phyloP scores from a whole-genome alignment of 352 stramenopile genomes.

The Phytophthora pistaciae region DNA sequence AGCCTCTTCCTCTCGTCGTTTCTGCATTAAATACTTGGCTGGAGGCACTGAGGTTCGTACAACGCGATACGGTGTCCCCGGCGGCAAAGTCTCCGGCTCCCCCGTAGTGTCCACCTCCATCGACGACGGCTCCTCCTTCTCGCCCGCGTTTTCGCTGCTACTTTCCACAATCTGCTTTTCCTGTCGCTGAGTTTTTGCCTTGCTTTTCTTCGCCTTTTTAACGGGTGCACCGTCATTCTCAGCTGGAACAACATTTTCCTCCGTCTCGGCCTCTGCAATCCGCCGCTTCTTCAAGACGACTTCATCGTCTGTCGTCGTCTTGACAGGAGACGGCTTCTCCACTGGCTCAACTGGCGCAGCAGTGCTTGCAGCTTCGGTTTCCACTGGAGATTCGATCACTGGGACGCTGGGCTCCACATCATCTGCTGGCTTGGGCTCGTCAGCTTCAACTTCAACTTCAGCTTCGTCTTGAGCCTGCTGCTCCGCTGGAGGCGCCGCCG shows the following conservation, averaged over 20 bases:
- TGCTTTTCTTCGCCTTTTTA: slow-evolving; percentile 30
- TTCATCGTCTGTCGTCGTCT: slow-evolving; percentile 8
- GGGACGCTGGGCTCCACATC: neutral
- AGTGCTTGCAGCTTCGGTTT: slow-evolving; percentile 19
- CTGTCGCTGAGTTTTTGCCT: slow-evolving; percentile 13
- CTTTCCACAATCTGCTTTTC: slow-evolving; percentile 1
- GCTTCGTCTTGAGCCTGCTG: neutral
- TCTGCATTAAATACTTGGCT: slow-evolving; percentile 60
- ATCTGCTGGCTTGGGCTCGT: slow-evolving; percentile 1
- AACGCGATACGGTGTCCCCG: slow-evolving; percentile 36
- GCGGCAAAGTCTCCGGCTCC: slow-evolving; percentile 7
- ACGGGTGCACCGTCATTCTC: slow-evolving; percentile 7
- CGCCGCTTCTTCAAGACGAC: slow-evolving; percentile 39
- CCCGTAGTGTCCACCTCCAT: neutral
- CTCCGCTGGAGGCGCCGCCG: neutral
- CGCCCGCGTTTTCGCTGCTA: neutral
- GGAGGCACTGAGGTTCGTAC: slow-evolving; percentile 48
- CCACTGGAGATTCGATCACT: slow-evolving; percentile 13
- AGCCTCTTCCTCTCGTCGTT: slow-evolving; percentile 41
- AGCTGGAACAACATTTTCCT: slow-evolving; percentile 1
- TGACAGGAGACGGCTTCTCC: slow-evolving; percentile 7
- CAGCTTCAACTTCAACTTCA: slow-evolving; percentile 3
- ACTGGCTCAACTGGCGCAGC: slow-evolving; percentile 14
- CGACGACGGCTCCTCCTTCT: neutral
- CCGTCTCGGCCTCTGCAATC: slow-evolving; percentile 19